Conservation (phyloP, 257 asterid genomes). For the Nemophila menziesii region DNA sequence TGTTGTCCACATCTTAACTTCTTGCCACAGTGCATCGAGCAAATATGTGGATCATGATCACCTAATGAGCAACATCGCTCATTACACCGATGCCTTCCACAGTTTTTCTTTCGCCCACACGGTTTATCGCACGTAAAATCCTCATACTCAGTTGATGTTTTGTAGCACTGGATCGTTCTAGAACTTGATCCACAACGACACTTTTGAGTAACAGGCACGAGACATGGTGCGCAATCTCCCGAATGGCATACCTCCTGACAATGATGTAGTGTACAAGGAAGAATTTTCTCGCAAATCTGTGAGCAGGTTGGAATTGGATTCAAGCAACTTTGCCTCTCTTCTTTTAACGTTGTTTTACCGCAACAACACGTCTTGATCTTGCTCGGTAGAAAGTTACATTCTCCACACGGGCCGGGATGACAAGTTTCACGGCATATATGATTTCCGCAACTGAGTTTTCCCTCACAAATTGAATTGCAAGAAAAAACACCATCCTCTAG, state of each 20-base stretch:
- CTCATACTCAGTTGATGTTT: conserved; percentile 35
- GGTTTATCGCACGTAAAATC: conserved; percentile 65
- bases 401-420: conserved; percentile 94
- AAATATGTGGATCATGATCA: conserved; percentile 75
- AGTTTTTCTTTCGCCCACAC: conserved; percentile 82
- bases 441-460: conserved; percentile 60
- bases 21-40: conserved; percentile 94
- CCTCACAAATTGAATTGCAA: conserved; percentile 54
- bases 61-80: conserved; percentile 81
- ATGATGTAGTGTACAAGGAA: conserved; percentile 62
- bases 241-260: conserved; percentile 68
- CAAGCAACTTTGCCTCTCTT: conserved; percentile 58
- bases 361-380: conserved; percentile 72
- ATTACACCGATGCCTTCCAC: conserved; percentile 96
- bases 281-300: conserved; percentile 54
- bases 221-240: conserved; percentile 73
- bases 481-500: conserved; percentile 74
- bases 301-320: conserved; percentile 84
- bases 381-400: conserved; percentile 62
- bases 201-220: conserved; percentile 55
- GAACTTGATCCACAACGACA: conserved; percentile 90
- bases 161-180: conserved; percentile 74
- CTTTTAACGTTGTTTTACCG: conserved; percentile 61
- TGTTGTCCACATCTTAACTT: conserved; percentile 96
- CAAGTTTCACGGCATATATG: conserved; percentile 62